Conservation (phyloP, 805 yeast genomes). For the Lipomyces yamadae region DNA sequence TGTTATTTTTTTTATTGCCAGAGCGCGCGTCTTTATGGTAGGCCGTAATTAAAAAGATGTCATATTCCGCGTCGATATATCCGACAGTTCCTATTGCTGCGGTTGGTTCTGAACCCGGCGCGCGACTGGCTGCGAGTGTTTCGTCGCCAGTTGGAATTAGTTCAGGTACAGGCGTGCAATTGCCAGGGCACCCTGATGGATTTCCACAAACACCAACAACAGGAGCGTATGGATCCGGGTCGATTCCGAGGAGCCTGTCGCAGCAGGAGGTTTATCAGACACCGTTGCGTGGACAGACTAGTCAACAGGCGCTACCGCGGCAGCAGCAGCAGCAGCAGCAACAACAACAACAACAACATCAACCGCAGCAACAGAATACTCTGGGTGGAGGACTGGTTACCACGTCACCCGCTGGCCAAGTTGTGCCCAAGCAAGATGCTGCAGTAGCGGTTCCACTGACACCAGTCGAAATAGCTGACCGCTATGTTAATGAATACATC, state of each 20-base stretch:
- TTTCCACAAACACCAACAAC: not conserved
- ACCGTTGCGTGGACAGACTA: conserved; percentile 6
- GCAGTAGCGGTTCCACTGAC: conserved; percentile 13
- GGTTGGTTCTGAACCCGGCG: not conserved
- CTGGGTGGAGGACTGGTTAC: conserved; percentile 4
- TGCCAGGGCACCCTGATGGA: not conserved
- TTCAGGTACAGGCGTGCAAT: not conserved
- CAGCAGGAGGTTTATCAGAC: conserved; percentile 16
- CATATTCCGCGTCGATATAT: not conserved
- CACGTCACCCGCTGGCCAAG: conserved; percentile 7
- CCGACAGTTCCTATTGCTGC: not conserved
- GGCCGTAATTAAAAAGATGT: not conserved
- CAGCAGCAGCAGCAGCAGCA: conserved; percentile 28
- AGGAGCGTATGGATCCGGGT: not conserved
- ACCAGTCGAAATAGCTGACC: conserved; percentile 26
- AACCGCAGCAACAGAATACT: conserved; percentile 10
- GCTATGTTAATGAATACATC: conserved; percentile 41
- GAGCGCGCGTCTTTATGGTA: not conserved
- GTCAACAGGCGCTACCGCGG: not conserved
- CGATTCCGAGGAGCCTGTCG: conserved; percentile 10
- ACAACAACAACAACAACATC: conserved; percentile 9
- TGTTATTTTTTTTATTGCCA: not conserved
- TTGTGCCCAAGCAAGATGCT: not conserved
- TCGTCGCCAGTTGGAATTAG: not conserved
- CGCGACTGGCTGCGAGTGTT: not conserved